phyloP scores from a whole-genome alignment of 441 rosid genomes.

The Adansonia grandidieri region DNA sequence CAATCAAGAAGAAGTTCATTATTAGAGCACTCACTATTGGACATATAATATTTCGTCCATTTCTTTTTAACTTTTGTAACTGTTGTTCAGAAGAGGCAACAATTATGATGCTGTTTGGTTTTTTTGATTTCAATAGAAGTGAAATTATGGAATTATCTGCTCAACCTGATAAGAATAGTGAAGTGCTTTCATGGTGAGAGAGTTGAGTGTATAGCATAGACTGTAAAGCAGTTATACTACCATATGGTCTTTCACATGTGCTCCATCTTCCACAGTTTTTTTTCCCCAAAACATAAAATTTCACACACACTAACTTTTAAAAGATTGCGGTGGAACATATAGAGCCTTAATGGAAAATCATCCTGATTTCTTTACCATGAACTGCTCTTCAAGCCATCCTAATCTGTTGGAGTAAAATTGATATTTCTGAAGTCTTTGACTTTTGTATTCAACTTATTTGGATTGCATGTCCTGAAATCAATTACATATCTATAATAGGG shows the following conservation, averaged over 20 bases:
- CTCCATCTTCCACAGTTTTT: neutral
- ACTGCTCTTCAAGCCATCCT: neutral
- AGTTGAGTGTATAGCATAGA: neutral
- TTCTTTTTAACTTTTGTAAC: neutral
- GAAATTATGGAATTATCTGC: constrained; percentile 3
- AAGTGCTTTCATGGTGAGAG: constrained; percentile 3
- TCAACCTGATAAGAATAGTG: neutral
- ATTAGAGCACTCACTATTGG: neutral
- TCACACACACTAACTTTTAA: neutral
- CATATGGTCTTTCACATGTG: neutral
- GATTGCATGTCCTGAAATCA: neutral
- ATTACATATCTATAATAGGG: neutral
- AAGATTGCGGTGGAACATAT: neutral
- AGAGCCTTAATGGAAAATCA: neutral
- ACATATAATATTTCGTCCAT: neutral
- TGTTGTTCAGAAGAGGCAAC: neutral
- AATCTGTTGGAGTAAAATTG: neutral
- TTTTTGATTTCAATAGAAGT: neutral
- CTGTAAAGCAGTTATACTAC: neutral
- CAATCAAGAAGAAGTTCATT: constrained; percentile 11
- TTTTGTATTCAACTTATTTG: neutral
- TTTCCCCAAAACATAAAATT: neutral
- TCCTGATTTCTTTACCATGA: neutral
- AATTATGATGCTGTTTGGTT: neutral
- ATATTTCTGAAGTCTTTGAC: neutral